phyloP scores from a whole-genome alignment of 495 filamentous ascomycete species.

The Hamigera avellanea region DNA sequence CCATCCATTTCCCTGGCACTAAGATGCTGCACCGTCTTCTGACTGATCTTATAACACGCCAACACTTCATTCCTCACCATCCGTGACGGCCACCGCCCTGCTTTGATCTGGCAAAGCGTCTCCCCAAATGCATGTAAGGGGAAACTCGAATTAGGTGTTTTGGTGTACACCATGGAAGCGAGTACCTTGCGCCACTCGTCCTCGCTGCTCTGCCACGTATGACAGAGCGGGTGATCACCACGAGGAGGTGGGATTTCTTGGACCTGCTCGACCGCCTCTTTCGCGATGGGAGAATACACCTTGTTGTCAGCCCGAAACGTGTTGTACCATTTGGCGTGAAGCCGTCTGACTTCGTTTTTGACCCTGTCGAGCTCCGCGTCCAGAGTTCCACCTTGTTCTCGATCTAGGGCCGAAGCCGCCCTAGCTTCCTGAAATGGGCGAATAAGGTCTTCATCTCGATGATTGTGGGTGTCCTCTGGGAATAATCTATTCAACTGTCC shows the following conservation, averaged over 20 bases:
- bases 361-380: slow-evolving; percentile 17
- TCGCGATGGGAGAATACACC: slow-evolving; percentile 12
- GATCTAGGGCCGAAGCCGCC: slow-evolving; percentile 4
- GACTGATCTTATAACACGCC: slow-evolving; percentile 21
- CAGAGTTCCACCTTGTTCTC: slow-evolving; percentile 6
- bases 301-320: slow-evolving; percentile 4
- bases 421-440: slow-evolving; percentile 16
- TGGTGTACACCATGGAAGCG: slow-evolving; percentile 48
- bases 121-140: slow-evolving; percentile 54
- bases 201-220: slow-evolving; percentile 31
- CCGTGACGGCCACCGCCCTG: slow-evolving; percentile 17
- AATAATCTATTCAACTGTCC: slow-evolving; percentile 31
- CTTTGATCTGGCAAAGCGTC: slow-evolving; percentile 54
- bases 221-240: slow-evolving; percentile 27
- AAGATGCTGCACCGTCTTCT: slow-evolving; percentile 19
- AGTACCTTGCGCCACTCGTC: slow-evolving; percentile 36
- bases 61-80: slow-evolving; percentile 17
- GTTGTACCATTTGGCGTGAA: slow-evolving; percentile 11
- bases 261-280: slow-evolving; percentile 12
- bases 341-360: slow-evolving; percentile 4
- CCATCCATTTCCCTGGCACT: slow-evolving; percentile 8
- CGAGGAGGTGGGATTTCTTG: slow-evolving; percentile 14
- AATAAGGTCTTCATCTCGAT: slow-evolving; percentile 39
- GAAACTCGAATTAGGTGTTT: slow-evolving; percentile 30
- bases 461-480: slow-evolving; percentile 9